Base-by-base conservation (phyloP, 805 yeast genomes). In the Maudiozyma turicensis region DNA sequence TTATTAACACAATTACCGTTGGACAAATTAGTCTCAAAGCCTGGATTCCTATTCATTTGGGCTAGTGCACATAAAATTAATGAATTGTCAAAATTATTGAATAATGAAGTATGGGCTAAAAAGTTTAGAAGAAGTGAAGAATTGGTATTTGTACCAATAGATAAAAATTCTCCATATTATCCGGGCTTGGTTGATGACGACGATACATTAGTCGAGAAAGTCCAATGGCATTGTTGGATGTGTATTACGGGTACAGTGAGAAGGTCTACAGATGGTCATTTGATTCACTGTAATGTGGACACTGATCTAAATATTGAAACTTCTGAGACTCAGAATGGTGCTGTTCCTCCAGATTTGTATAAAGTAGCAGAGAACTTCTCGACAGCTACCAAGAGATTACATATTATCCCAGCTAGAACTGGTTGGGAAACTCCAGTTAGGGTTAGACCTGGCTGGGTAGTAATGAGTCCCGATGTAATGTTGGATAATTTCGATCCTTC, bases 221-320 rank as follows among this genome's bases (percentile, higher is more conserved):
- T 85, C 65, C 93, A 85, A 67, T 90, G 96, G 96, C 97, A 91
- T 67, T 90, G 97, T 59, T 85, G 96, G 86, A 89, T 90, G 96
- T 91, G 96, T 57, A 85, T 90, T 47, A 90, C 95, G 2, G 97
- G 97, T 2, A 90, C 97, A 0, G 91, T 90, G 7, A 74, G 96
- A 60, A 75, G 97, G 58, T 79, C 95, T 2, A 80, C 82, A 0
- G 97, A 90, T 67, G 77, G 77, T 11, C 89, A 86, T 64, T 72
- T 90, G 51, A 89, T 90, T 52, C 95, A 90, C 63, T 91, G 97
- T 68, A 90, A 90, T 60, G 80, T 90, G 39, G 95, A 90, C 59
- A 89, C 96, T 0, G 97, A 90, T 66, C 72, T 90, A 46, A 82
- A 81, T 52, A 75, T 90, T 52, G 95, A 88, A 60, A 71, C 72